A percentile compares a stretch with the other conserved stretches of the same genome.
Conservation (phyloP, 495 filamentous ascomycete species). For the Neurospora sublineolata region DNA sequence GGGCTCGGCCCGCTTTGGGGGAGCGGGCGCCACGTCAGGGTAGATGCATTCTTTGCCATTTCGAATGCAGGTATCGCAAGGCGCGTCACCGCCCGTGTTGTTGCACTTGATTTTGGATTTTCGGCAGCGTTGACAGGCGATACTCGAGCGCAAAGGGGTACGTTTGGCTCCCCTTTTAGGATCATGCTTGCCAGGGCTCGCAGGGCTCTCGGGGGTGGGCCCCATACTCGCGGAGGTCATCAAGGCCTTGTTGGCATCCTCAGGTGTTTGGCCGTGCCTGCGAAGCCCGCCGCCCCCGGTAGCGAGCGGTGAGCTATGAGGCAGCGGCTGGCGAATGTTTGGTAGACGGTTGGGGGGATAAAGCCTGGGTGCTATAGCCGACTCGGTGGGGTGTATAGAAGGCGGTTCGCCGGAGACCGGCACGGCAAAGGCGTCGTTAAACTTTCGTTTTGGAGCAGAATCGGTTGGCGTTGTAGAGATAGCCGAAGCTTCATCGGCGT, state of each 20-base stretch:
- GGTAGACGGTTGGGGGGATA: constrained; percentile 9
- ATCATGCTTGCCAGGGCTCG: constrained; percentile 22
- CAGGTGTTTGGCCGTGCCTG: constrained; percentile 8
- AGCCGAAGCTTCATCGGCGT: constrained; percentile 25
- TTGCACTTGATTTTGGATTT: constrained; percentile 76
- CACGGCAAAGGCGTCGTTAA: constrained; percentile 23
- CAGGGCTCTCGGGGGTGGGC: constrained; percentile 19
- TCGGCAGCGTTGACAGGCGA: constrained; percentile 67
- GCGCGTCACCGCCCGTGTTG: constrained; percentile 54
- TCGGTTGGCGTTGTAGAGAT: constrained; percentile 14
- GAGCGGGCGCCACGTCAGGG: constrained; percentile 46
- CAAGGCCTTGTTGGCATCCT: constrained; percentile 17
- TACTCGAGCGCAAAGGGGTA: constrained; percentile 61
- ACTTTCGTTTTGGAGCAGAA: constrained; percentile 25
- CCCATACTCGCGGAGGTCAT: constrained; percentile 14
- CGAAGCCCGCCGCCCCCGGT: constrained; percentile 13
- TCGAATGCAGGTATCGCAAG: constrained; percentile 66
- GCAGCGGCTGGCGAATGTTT: constrained; percentile 19
- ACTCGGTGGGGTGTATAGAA: constrained; percentile 9
- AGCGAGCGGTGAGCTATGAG: constrained; percentile 18
- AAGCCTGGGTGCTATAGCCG: constrained; percentile 3
- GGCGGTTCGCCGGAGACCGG: constrained; percentile 13
- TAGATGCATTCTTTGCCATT: constrained; percentile 70
- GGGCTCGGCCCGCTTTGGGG: constrained; percentile 47
- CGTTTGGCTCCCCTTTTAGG: constrained; percentile 38